phyloP scores from a whole-genome alignment of 108 stramenopile genomes.

The Skeletonema menzelii region DNA sequence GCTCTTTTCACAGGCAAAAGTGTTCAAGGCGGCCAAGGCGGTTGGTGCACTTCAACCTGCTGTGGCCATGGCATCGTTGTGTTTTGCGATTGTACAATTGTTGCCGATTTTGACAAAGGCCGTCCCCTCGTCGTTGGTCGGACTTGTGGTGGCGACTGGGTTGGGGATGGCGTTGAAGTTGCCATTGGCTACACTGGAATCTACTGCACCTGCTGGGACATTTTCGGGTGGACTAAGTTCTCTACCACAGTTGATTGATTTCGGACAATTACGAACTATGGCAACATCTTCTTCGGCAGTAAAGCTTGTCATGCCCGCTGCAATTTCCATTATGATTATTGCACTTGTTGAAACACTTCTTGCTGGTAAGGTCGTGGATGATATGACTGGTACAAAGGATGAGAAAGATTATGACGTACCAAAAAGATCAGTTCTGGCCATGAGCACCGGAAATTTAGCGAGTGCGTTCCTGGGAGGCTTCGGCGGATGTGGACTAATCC shows the following conservation, averaged over 20 bases:
- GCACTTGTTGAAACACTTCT: conserved; percentile 45
- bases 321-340: conserved; percentile 43
- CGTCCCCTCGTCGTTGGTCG: conserved; percentile 37
- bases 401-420: conserved; percentile 23
- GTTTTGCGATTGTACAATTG: conserved; percentile 33
- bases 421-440: conserved; percentile 28
- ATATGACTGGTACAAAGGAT: conserved; percentile 13
- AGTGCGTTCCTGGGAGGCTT: conserved; percentile 45
- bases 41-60: conserved; percentile 19
- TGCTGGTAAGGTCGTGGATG: conserved; percentile 42
- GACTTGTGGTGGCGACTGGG: conserved; percentile 37
- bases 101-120: conserved; percentile 26
- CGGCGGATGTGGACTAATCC: conserved; percentile 50
- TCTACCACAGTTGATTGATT: conserved; percentile 13
- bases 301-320: conserved; percentile 31
- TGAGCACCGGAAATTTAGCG: conserved; percentile 28
- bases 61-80: conserved; percentile 26
- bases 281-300: conserved; percentile 11
- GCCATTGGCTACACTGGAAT: conserved; percentile 28
- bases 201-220: conserved; percentile 21
- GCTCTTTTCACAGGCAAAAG: conserved; percentile 30
- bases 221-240: conserved; percentile 41
- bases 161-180: conserved; percentile 24
- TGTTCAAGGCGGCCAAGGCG: conserved; percentile 16
- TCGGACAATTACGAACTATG: conserved; percentile 10